These are phyloP conservation scores for Thraustochytrium striatum DNA, from an alignment of 352 stramenopile genomes.

Conservation along the genomic window DNA sequence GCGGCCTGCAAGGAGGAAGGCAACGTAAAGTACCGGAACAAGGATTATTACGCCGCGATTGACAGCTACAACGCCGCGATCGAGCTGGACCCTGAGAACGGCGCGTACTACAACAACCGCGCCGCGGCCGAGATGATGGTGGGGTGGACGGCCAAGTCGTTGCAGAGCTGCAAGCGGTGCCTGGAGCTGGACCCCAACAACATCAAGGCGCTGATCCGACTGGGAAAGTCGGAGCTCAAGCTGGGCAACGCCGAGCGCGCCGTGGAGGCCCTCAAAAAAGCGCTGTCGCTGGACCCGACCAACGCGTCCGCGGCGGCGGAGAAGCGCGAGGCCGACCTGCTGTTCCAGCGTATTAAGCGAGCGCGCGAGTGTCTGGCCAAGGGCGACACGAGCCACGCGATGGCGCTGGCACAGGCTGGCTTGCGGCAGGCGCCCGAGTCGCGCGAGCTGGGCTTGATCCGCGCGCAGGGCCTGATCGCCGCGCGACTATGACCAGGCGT, in stretches of 20 bases:
- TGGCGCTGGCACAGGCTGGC: constrained; percentile 52
- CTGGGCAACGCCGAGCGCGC: constrained; percentile 54
- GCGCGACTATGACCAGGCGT: constrained; percentile 57
- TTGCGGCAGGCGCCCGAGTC: constrained; percentile 42
- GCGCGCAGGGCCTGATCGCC: constrained; percentile 56
- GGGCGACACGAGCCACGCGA: constrained; percentile 48
- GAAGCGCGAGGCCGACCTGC: constrained; percentile 49
- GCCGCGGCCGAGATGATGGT: constrained; percentile 83
- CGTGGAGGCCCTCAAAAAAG: constrained; percentile 45
- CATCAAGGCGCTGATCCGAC: constrained; percentile 49
- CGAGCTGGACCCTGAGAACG: constrained; percentile 70
- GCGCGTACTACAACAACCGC: constrained; percentile 81
- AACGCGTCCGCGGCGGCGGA: constrained; percentile 51
- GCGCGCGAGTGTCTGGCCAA: constrained; percentile 33
- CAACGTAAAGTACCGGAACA: constrained; percentile 84
- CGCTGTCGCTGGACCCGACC: constrained; percentile 55
- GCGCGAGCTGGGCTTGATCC: constrained; percentile 50
- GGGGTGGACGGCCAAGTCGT: constrained; percentile 59
- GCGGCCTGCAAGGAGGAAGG: constrained; percentile 57
- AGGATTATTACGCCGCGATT: constrained; percentile 79
- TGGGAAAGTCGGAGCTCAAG: constrained; percentile 48
- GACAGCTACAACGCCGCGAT: constrained; percentile 83
- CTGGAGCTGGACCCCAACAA: constrained; percentile 48
- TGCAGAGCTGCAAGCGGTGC: constrained; percentile 8
- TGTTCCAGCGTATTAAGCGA: constrained; percentile 41